A percentile compares a stretch with the other conserved stretches of the same genome.
phyloP scores from a whole-genome alignment of 2,329 filamentous ascomycete species.

The Pseudogymnoascus sp. region DNA sequence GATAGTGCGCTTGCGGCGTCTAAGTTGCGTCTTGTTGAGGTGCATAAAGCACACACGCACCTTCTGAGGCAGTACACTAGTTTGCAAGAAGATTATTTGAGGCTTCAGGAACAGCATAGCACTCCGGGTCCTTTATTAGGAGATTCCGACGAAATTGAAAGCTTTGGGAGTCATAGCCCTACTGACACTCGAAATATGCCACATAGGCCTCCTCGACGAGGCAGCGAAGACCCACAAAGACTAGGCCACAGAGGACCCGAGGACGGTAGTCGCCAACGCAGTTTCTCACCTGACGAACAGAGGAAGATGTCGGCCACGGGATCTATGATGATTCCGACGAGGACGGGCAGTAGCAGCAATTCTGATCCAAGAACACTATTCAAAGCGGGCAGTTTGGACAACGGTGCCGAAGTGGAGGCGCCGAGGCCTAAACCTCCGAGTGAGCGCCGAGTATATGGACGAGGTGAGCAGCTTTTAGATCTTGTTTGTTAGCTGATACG shows the following conservation, averaged over 20 bases:
- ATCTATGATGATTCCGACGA: constrained; percentile 13
- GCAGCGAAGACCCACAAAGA: constrained; percentile 2
- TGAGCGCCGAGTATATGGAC: constrained; percentile 44
- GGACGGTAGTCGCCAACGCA: neutral
- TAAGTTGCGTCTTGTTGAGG: constrained; percentile 38
- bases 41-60: constrained; percentile 44
- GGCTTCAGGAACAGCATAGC: constrained; percentile 29
- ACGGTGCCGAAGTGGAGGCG: constrained; percentile 34
- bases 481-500: neutral
- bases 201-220: neutral
- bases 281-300: constrained; percentile 5
- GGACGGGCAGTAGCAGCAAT: constrained; percentile 14
- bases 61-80: constrained; percentile 43
- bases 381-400: constrained; percentile 21
- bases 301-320: constrained; percentile 10
- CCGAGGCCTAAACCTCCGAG: constrained; percentile 39
- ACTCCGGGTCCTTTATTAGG: constrained; percentile 13
- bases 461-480: constrained; percentile 37
- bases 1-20: constrained; percentile 40
- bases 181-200: neutral
- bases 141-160: constrained; percentile 13
- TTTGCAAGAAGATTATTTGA: constrained; percentile 36
- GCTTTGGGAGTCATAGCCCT: neutral
- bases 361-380: constrained; percentile 12
- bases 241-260: neutral